Base-by-base conservation (phyloP, 306 rosid species). In the Purshia tridentata region DNA sequence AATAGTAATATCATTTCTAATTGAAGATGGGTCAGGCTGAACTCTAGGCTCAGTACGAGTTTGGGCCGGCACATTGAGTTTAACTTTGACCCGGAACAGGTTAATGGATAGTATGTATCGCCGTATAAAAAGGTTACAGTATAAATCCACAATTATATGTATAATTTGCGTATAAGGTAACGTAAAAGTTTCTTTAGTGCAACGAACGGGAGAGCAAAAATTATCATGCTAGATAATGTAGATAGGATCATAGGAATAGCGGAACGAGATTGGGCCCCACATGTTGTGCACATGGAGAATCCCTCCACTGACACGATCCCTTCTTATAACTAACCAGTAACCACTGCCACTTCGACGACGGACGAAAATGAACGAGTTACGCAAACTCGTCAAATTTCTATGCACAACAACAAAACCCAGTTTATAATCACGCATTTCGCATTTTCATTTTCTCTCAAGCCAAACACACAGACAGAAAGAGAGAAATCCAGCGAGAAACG, bases 381-480 rank as follows among this genome's bases (percentile, higher is more conserved):
- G 55, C 41, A 20, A 69, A 13, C 46, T 5, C 15, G 14, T 67
- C 72, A 9, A 5, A 50, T 35, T 10, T 37, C 15, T 8, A 19
- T 35, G 35, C 35, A 29, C 35, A 29, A 29, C 35, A 29, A 1
- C 8, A 54, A 69, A 42, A 12, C 70, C 8, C 35, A 57, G 72
- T 14, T 64, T 42, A 16, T 4, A 51, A 42, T 73, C 83, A 53
- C 82, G 50, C 16, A 49, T 40, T 40, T 45, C 46, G 50, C 55
- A 57, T 81, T 65, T 23, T 50, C 59, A 6, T 79, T 69, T 75
- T 76, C 81, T 72, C 23, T 52, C 76, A 13, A 5, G 58, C 71
- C 83, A 71, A 74, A 75, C 79, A 62, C 71, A 57, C 40, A 41
- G 39, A 67, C 80, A 70, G 76, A 48, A 77, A 48, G 69, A 46